Evolutionary conservation across 1,139 yeast species (phyloP), one percentile per base, ranked within the genome.

Genomic region (Wickerhamomyces sp.): DNA sequence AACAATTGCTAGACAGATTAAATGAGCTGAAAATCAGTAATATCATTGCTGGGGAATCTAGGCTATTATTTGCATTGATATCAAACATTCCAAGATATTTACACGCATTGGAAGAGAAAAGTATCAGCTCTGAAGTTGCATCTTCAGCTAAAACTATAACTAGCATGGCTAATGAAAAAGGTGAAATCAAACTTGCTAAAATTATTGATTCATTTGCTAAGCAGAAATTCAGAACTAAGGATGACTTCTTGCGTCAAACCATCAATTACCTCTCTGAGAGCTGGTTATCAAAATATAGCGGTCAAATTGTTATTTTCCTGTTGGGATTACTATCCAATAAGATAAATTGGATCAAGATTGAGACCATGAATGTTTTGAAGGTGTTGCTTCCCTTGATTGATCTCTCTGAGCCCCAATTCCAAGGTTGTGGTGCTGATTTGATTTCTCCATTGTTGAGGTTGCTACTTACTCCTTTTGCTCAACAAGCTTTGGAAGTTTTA

Each of bases 401-500:
- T 56, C 68, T 90, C 42, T 78, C 78, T 37, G 68, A 84, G 37
- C 88, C 85, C 15, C 96, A 85, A 51, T 89, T 89, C 58, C 72
- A 77, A 30, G 95, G 95, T 3, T 83, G 89, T 34, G 98, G 98
- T 6, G 98, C 98, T 0, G 98, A 92, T 58, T 68, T 92, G 40
- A 86, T 94, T 5, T 84, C 96, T 1, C 98, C 99, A 1, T 67
- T 94, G 38, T 67, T 94, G 46, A 70, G 97, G 37, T 67, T 94
- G 29, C 65, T 94, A 29, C 72, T 87, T 46, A 89, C 97, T 0
- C 96, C 89, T 36, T 82, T 76, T 61, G 97, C 96, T 1, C 89
- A 86, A 46, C 80, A 79, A 33, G 97, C 97, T 0, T 65, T 94
- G 31, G 94, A 83, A 47, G 97, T 92, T 1, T 69, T 94, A 39